phyloP scores from a whole-genome alignment of 768 basidiomycete genomes.

The Termitomyces titanicus region DNA sequence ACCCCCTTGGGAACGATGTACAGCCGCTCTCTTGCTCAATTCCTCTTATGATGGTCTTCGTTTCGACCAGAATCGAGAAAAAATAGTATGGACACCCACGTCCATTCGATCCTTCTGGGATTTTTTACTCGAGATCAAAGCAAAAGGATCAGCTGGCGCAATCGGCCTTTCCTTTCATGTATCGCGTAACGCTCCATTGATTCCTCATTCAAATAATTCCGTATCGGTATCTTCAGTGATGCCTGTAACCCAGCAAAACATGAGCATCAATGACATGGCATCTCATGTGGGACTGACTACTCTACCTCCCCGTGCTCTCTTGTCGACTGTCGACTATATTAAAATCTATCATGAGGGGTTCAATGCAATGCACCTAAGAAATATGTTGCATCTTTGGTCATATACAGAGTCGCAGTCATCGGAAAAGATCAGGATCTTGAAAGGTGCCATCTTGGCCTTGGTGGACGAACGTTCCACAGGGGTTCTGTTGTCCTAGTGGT shows the following conservation, averaged over 20 bases:
- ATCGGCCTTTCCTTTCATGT: conserved; percentile 49
- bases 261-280: not conserved
- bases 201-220: not conserved
- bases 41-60: conserved; percentile 16
- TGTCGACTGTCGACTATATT: conserved; percentile 44
- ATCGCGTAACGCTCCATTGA: not conserved
- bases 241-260: not conserved
- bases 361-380: conserved; percentile 45
- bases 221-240: not conserved
- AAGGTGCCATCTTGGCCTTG: conserved; percentile 44
- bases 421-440: conserved; percentile 41
- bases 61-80: conserved; percentile 15
- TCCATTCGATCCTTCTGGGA: conserved; percentile 46
- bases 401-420: conserved; percentile 17
- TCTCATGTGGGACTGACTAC: not conserved
- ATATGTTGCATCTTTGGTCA: conserved; percentile 47
- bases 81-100: conserved; percentile 44
- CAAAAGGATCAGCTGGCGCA: conserved; percentile 35
- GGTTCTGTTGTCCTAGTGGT: conserved; percentile 35
- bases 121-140: conserved; percentile 40
- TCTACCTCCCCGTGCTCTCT: conserved; percentile 6
- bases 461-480: conserved; percentile 45
- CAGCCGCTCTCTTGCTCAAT: conserved; percentile 39
- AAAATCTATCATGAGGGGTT: conserved; percentile 56
- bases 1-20: conserved; percentile 44